phyloP scores from a whole-genome alignment of 2,329 filamentous ascomycete species.

The Rosellinia necatrix region DNA sequence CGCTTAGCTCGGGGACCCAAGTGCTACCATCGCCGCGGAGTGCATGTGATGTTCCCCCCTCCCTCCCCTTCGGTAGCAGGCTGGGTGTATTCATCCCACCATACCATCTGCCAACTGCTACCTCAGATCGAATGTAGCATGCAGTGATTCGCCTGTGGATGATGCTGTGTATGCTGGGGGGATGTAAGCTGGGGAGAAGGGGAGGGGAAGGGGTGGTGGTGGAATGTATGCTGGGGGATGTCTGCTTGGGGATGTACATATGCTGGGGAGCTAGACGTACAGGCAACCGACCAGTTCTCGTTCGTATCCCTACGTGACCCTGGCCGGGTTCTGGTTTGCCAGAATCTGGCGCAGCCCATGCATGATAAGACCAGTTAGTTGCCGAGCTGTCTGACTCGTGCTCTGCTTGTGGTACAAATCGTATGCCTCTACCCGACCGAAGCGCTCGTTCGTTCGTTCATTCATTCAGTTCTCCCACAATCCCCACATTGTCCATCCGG shows the following conservation, averaged over 20 bases:
- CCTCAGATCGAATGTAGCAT: slow-evolving; percentile 33
- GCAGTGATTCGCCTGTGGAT: slow-evolving; percentile 22
- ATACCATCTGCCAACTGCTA: slow-evolving; percentile 29
- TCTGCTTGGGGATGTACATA: too few relatives aligned
- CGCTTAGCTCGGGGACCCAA: slow-evolving; percentile 14
- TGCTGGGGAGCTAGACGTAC: too few relatives aligned
- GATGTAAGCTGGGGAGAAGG: too few relatives aligned
- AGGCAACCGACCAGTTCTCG: slow-evolving; percentile 12
- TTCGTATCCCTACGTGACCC: slow-evolving; percentile 18
- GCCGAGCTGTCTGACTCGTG: slow-evolving; percentile 26
- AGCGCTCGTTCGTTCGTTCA: slow-evolving; percentile 2
- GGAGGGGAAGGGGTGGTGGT: too few relatives aligned
- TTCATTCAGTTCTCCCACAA: slow-evolving; percentile 20
- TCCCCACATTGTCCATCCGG: slow-evolving; percentile 8
- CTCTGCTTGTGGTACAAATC: slow-evolving; percentile 27
- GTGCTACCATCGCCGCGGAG: slow-evolving; percentile 24
- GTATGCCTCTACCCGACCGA: slow-evolving; percentile 35
- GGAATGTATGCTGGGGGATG: too few relatives aligned
- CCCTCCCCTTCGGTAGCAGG: slow-evolving; percentile 16
- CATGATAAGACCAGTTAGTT: slow-evolving; percentile 23
- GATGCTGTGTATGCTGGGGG: slow-evolving; percentile 2
- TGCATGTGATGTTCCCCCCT: slow-evolving; percentile 15
- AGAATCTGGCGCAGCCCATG: slow-evolving; percentile 16
- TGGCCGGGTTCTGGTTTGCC: slow-evolving; percentile 23
- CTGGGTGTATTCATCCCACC: slow-evolving; percentile 34